Evolutionary conservation across 192 early-diverging fungal species (phyloP), one percentile per base, ranked within the genome.

Genomic region (Endogone sp.): DNA sequence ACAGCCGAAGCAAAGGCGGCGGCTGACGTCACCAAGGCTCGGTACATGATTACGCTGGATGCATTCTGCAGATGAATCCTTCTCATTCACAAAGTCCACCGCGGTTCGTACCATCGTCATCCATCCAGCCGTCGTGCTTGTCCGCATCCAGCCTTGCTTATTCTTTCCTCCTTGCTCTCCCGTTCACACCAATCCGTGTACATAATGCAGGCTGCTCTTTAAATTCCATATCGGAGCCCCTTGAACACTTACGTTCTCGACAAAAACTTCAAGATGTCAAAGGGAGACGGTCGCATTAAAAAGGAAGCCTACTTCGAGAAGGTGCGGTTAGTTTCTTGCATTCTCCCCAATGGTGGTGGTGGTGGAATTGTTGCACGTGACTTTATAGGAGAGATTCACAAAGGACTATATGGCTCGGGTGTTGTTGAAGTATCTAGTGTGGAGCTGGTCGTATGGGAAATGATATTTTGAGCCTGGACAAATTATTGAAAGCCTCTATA

Each of bases 241-340:
- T 88, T 82, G 85, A 88, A 88, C 87, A 85, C 74, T 62, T 49
- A 67, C 24, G 54, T 37, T 29, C 30, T 70, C 21, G 9, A 68
- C 54, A 60, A 24, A 61, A 27, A 49, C 37, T 71, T 81, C 64
- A 93, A 81, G 89, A 96, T 96, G 94, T 96, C 94, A 90, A 96
- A 96, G 94, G 92, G 93, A 95, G 94, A 93, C 90, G 79, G 75
- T 78, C 87, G 89, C 77, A 64, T 74, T 32, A 96, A 96, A 84
- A 99, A 99, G 84, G 92, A 89, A 84, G 90, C 89, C 77, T 99
- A 98, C 87, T 97, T 97, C 84, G 74, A 81, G 62, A 96, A 95
- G 59, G 59, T 60, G 27, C 59, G 59, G 4, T 60, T 26, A 22
- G 24, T 23, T 26, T n/a, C n/a, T n/a, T n/a, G n/a, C n/a, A n/a